Percentiles rank a stretch among this genome's conserved stretches.
phyloP scores from a whole-genome alignment of 1,284 basidiomycete genomes.

The Ganoderma multipileum region DNA sequence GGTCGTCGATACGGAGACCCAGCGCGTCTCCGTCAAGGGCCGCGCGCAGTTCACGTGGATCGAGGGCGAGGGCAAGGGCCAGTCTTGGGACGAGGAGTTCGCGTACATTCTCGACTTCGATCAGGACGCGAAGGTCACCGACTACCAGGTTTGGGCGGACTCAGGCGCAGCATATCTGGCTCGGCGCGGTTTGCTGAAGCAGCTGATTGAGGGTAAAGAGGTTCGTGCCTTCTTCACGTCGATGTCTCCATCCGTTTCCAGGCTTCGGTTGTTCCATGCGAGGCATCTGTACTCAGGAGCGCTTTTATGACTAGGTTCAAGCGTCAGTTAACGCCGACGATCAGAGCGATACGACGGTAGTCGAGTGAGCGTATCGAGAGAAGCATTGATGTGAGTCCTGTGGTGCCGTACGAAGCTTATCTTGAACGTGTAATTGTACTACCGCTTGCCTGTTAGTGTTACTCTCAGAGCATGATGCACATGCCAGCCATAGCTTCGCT shows the following conservation, averaged over 20 bases:
- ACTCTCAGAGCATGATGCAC: neutral
- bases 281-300: constrained; percentile 17
- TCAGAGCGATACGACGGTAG: constrained; percentile 25
- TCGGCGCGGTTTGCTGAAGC: constrained; percentile 51
- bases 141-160: constrained; percentile 75
- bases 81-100: constrained; percentile 71
- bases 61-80: constrained; percentile 45
- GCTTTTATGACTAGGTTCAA: constrained; percentile 3
- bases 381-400: neutral
- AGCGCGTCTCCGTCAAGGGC: constrained; percentile 62
- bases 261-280: neutral
- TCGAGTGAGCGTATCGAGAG: constrained; percentile 5
- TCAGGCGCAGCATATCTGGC: constrained; percentile 70
- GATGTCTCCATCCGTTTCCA: neutral
- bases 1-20: constrained; percentile 49
- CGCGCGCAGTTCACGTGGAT: constrained; percentile 63
- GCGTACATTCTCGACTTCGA: constrained; percentile 69
- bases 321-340: constrained; percentile 14
- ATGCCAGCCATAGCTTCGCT: neutral
- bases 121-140: constrained; percentile 55
- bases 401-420: neutral
- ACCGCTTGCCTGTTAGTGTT: neutral
- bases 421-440: neutral
- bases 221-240: constrained; percentile 14
- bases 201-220: constrained; percentile 22